These are phyloP conservation scores for Lactuca sativa DNA, from an alignment of 129 eudicot species.

Conservation along the genomic window DNA sequence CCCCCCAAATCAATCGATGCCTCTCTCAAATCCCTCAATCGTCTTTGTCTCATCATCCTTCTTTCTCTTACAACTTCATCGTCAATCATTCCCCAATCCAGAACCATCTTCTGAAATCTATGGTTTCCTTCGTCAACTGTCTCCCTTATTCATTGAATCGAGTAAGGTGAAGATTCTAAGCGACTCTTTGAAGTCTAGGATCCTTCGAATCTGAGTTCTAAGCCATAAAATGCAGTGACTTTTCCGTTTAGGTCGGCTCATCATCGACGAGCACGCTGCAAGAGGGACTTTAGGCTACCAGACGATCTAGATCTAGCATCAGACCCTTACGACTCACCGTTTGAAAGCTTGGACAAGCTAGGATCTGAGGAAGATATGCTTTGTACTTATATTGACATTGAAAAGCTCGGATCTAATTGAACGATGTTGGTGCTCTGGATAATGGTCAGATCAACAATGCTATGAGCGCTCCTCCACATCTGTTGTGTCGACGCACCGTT, in stretches of 20 bases:
- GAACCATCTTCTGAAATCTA: too few relatives aligned
- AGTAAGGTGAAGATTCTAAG: background rate
- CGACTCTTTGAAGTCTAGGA: slow-evolving; percentile 46
- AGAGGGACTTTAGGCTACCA: slow-evolving; percentile 76
- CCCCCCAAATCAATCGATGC: too few relatives aligned
- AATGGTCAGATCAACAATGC: slow-evolving; percentile 34
- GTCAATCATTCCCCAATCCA: too few relatives aligned
- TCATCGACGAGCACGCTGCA: slow-evolving; percentile 88
- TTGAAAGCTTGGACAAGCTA: slow-evolving; percentile 66
- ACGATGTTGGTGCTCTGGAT: slow-evolving; percentile 24
- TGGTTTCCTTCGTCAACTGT: too few relatives aligned
- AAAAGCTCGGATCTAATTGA: slow-evolving; percentile 56
- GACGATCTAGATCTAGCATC: slow-evolving; percentile 80
- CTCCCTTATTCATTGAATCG: too few relatives aligned
- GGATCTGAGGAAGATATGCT: slow-evolving; percentile 84
- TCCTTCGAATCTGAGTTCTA: slow-evolving; percentile 40
- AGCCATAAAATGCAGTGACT: slow-evolving; percentile 36
- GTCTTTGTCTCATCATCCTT: too few relatives aligned
- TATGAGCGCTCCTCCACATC: too few relatives aligned
- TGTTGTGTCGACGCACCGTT: too few relatives aligned
- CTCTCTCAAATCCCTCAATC: too few relatives aligned
- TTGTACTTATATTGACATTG: slow-evolving; percentile 79
- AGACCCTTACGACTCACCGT: slow-evolving; percentile 64
- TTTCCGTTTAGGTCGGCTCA: slow-evolving; percentile 51
- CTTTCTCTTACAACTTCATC: too few relatives aligned